A percentile compares a stretch with the other conserved stretches of the same genome.
Conservation (phyloP, 2,329 filamentous ascomycete species). For the Fusarium sp. region DNA sequence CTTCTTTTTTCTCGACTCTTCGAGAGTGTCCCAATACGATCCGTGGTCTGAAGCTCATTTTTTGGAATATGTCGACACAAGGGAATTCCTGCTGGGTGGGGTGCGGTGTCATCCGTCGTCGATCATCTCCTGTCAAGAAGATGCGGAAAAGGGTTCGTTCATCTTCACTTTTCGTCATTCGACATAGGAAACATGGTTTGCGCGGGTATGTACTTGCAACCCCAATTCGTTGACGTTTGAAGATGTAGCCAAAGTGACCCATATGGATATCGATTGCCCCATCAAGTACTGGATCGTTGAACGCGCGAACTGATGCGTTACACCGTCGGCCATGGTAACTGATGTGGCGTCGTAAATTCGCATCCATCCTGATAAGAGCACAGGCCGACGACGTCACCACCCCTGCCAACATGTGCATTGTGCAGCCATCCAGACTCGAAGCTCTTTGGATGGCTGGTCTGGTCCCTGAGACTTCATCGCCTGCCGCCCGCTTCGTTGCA, state of each 20-base stretch:
- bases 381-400: constrained; percentile 39
- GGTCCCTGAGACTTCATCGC: constrained; percentile 24
- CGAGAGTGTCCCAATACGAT: constrained; percentile 7
- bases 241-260: background rate
- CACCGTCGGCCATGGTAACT: constrained; percentile 17
- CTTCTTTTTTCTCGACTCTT: constrained; percentile 31
- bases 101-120: constrained; percentile 36
- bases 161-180: constrained; percentile 27
- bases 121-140: constrained; percentile 39
- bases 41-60: constrained; percentile 17
- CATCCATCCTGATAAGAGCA: constrained; percentile 29
- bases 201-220: constrained; percentile 5
- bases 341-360: constrained; percentile 33
- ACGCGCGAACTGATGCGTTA: constrained; percentile 15
- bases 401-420: constrained; percentile 16
- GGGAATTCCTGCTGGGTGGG: constrained; percentile 31
- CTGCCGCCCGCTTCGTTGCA: constrained; percentile 23
- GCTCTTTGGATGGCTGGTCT: constrained; percentile 25
- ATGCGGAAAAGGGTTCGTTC: constrained; percentile 19
- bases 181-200: constrained; percentile 17
- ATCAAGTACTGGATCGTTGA: constrained; percentile 3
- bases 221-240: constrained; percentile 2
- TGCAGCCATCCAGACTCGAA: constrained; percentile 20
- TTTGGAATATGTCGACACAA: constrained; percentile 16
- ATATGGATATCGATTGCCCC: constrained; percentile 9